Conservation (phyloP, 2,329 filamentous ascomycete genomes). For the Eutypa lata region DNA sequence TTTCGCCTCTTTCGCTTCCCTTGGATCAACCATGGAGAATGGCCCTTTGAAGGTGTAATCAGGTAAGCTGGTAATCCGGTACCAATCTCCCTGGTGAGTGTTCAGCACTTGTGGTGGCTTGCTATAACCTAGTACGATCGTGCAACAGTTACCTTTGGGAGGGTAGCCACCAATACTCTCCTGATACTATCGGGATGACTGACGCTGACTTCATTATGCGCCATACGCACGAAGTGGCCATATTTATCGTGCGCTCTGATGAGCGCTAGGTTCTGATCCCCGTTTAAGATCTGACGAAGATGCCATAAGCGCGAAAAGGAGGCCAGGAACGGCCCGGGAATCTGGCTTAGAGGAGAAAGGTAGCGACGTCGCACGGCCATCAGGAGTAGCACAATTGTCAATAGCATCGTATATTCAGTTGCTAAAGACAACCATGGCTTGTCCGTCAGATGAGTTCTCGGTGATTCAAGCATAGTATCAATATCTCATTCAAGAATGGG, state of each 20-base stretch:
- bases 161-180: conserved; percentile 29
- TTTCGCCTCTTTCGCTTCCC: conserved; percentile 28
- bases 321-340: conserved; percentile 39
- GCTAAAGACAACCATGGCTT: not conserved
- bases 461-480: not conserved
- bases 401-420: not conserved
- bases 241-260: conserved; percentile 36
- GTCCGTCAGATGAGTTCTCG: not conserved
- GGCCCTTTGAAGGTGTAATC: conserved; percentile 37
- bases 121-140: too few relatives aligned
- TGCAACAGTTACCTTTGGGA: conserved; percentile 25
- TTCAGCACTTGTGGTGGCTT: not conserved
- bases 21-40: conserved; percentile 35
- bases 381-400: not conserved
- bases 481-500: too few relatives aligned
- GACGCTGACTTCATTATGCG: conserved; percentile 40
- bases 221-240: conserved; percentile 41
- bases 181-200: conserved; percentile 37
- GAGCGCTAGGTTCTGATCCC: conserved; percentile 34
- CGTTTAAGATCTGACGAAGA: conserved; percentile 33
- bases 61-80: conserved; percentile 33
- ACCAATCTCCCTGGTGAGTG: conserved; percentile 26
- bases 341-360: conserved; percentile 13
- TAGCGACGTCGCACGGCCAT: not conserved
- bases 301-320: conserved; percentile 39